phyloP scores from a whole-genome alignment of 192 early-diverging fungal genomes.

The Fimicolochytrium jonesii region DNA sequence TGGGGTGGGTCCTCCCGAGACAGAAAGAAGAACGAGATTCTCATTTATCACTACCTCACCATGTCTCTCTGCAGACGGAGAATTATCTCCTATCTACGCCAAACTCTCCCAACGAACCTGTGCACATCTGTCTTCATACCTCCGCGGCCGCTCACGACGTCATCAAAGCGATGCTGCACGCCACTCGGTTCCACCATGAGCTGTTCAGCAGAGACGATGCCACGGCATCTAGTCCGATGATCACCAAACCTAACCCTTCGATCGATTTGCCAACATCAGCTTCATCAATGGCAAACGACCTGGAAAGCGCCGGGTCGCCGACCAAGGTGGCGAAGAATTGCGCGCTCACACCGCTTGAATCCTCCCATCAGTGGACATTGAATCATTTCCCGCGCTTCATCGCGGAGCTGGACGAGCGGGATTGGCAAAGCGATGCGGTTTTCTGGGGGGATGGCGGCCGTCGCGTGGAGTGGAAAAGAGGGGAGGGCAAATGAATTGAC shows the following conservation, averaged over 20 bases:
- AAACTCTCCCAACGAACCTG: constrained; percentile 21
- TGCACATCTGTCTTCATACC: constrained; percentile 47
- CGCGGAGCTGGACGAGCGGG: constrained; percentile 42
- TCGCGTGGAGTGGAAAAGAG: constrained; percentile 25
- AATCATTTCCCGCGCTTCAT: constrained; percentile 48
- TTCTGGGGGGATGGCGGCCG: constrained; percentile 51
- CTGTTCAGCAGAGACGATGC: too few species aligned
- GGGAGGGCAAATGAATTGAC: too few species aligned
- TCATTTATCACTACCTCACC: background rate
- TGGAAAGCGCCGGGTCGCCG: background rate
- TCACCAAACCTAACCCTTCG: too few species aligned
- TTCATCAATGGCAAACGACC: constrained; percentile 2
- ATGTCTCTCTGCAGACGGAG: constrained; percentile 35
- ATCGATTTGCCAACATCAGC: background rate
- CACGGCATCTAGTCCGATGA: too few species aligned
- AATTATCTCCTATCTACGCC: constrained; percentile 54
- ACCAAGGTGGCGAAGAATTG: too few species aligned
- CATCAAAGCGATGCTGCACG: constrained; percentile 56
- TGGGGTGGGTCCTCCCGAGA: too few species aligned
- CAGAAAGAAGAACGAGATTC: too few species aligned
- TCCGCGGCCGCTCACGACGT: constrained; percentile 53
- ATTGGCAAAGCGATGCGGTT: constrained; percentile 57
- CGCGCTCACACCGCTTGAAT: constrained; percentile 15
- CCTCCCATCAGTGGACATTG: constrained; percentile 45
- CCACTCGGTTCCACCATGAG: constrained; percentile 16